Evolutionary conservation across 371 early-diverging fungal species (phyloP).

Genomic region (Dichotomocladium elegans): DNA sequence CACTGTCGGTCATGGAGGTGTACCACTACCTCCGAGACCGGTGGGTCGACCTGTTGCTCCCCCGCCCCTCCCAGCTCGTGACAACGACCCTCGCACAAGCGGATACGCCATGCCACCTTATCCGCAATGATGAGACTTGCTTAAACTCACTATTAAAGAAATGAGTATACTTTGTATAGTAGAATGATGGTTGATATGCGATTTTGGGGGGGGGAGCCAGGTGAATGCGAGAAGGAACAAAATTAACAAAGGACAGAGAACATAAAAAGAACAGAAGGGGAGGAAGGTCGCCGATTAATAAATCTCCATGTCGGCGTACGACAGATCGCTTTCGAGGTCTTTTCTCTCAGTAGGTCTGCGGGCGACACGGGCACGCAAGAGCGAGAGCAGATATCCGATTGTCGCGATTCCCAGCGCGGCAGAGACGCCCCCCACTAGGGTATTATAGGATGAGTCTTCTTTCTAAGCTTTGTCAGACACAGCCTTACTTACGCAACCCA

Average conservation of each 20-base stretch:
- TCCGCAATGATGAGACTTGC: too few relatives aligned
- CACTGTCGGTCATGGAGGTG: background rate
- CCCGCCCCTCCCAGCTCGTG: constrained; percentile 9
- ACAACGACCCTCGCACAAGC: background rate
- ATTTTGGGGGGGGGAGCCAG: too few relatives aligned
- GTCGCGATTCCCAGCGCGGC: constrained; percentile 12
- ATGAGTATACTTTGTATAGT: too few relatives aligned
- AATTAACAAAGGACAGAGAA: background rate
- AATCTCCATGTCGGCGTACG: constrained; percentile 15
- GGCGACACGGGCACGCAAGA: background rate
- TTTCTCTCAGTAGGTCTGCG: background rate
- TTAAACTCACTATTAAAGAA: too few relatives aligned
- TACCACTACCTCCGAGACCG: background rate
- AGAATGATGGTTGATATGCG: background rate
- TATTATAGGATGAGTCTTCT: background rate
- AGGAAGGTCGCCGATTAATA: background rate
- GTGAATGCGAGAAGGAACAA: too few relatives aligned
- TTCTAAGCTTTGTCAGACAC: too few relatives aligned
- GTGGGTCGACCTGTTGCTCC: constrained; percentile 11
- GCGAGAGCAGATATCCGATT: constrained; percentile 10
- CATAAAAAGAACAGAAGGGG: background rate
- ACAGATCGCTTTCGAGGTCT: background rate
- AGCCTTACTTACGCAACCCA: constrained; percentile 45
- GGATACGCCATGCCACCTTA: constrained; percentile 4
- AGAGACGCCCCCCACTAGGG: constrained; percentile 11